Conservation (phyloP, 768 basidiomycete genomes). For the Boletus vinaceobasis region DNA sequence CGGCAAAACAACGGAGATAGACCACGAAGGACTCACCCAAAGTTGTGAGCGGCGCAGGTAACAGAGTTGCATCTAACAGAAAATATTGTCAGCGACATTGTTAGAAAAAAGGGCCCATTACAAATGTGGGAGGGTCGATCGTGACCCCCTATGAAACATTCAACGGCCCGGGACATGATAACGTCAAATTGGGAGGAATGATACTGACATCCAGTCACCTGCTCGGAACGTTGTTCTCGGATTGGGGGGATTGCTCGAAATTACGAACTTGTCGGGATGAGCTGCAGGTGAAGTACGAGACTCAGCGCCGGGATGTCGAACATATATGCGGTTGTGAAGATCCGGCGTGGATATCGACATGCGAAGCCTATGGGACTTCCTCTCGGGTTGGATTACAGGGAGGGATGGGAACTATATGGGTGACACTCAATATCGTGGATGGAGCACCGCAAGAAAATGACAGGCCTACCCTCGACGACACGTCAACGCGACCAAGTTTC, state of each 20-base stretch:
- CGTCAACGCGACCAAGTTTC: conserved; percentile 49
- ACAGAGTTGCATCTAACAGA: conserved; percentile 57
- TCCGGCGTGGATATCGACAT: conserved; percentile 35
- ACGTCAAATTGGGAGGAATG: conserved; percentile 21
- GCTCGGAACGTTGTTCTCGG: conserved; percentile 61
- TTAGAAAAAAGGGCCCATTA: conserved; percentile 4
- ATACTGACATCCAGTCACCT: conserved; percentile 75
- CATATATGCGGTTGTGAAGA: conserved; percentile 24
- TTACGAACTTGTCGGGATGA: conserved; percentile 43
- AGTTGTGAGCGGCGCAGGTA: conserved; percentile 79
- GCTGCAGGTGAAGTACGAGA: background rate
- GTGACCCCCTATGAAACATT: conserved; percentile 10
- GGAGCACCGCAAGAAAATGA: background rate
- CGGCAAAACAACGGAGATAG: conserved; percentile 6
- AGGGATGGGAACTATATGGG: conserved; percentile 17
- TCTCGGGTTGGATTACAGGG: conserved; percentile 23
- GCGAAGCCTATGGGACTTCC: conserved; percentile 24
- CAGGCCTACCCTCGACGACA: conserved; percentile 23
- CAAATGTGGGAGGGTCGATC: conserved; percentile 14
- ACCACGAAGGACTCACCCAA: conserved; percentile 56
- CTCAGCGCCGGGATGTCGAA: background rate
- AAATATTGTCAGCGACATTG: conserved; percentile 2
- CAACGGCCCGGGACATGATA: conserved; percentile 3
- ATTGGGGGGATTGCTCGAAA: conserved; percentile 72
- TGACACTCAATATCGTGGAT: background rate